These are phyloP conservation scores for Yarrowia alimentaria DNA, from an alignment of 805 yeast genomes.

Conservation along the genomic window DNA sequence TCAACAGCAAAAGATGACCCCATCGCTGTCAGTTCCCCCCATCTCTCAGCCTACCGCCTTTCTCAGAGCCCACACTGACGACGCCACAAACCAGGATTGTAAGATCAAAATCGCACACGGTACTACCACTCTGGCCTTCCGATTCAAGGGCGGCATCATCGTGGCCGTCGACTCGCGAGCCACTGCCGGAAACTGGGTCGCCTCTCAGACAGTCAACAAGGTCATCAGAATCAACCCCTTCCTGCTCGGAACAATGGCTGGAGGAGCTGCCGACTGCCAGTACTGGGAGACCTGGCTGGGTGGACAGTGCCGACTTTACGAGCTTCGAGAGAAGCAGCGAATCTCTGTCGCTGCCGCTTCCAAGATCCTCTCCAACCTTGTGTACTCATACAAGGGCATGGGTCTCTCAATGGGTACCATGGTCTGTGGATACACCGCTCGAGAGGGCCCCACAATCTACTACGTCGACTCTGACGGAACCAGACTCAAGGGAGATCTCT, in stretches of 20 bases:
- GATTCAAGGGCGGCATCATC: constrained; percentile 89
- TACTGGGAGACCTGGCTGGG: constrained; percentile 99
- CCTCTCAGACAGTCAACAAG: constrained; percentile 95
- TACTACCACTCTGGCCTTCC: constrained; percentile 95
- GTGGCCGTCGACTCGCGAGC: constrained; percentile 99
- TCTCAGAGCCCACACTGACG: constrained; percentile 97
- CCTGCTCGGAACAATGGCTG: constrained; percentile 96
- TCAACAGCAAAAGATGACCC: constrained; percentile 32
- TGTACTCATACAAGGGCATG: constrained; percentile 92
- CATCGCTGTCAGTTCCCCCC: constrained; percentile 36
- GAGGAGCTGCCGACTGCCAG: constrained; percentile 99
- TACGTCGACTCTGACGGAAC: constrained; percentile 98
- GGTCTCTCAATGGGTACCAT: constrained; percentile 99
- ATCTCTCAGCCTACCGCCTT: constrained; percentile 71
- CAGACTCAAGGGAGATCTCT: constrained; percentile 87
- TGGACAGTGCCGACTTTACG: constrained; percentile 91
- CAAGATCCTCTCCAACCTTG: constrained; percentile 84
- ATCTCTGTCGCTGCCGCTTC: constrained; percentile 96
- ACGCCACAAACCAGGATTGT: constrained; percentile 87
- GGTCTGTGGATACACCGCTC: constrained; percentile 95
- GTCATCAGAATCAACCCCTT: constrained; percentile 96
- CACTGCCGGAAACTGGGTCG: constrained; percentile 96
- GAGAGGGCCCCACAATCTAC: constrained; percentile 92
- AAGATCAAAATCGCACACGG: constrained; percentile 97
- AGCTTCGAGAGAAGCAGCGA: constrained; percentile 89